Evolutionary conservation across 2,329 filamentous ascomycete species (phyloP).

Genomic region (Fonsecaea nubica): DNA sequence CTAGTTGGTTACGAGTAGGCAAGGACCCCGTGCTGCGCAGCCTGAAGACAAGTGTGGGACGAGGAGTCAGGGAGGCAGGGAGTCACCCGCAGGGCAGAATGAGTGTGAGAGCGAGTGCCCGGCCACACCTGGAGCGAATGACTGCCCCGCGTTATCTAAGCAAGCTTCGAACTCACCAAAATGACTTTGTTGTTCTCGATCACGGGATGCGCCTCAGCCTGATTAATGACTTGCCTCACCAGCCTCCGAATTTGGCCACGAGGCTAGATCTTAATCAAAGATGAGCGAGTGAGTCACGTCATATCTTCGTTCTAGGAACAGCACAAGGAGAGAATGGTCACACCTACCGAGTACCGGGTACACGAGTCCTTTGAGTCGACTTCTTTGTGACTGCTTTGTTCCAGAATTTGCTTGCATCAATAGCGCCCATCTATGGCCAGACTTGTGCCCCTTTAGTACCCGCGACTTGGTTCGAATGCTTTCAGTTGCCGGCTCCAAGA

Average conservation of each 20-base stretch:
- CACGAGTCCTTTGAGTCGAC: conserved; percentile 10
- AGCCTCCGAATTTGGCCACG: conserved; percentile 11
- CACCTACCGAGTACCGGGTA: not conserved
- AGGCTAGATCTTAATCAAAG: conserved; percentile 17
- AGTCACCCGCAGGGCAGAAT: conserved; percentile 6
- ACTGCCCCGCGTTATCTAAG: conserved; percentile 10
- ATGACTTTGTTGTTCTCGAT: conserved; percentile 4
- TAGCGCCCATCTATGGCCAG: not conserved
- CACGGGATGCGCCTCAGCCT: conserved; percentile 19
- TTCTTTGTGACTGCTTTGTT: conserved; percentile 13
- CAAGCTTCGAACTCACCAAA: not conserved
- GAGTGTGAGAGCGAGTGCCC: not conserved
- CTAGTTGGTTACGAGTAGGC: conserved; percentile 9
- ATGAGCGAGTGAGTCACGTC: conserved; percentile 18
- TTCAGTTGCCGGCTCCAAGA: not conserved
- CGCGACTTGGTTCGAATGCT: not conserved
- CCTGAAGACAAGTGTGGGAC: not conserved
- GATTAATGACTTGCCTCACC: not conserved
- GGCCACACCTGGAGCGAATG: conserved; percentile 11
- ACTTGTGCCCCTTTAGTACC: not conserved
- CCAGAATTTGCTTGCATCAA: not conserved
- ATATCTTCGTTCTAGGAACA: conserved; percentile 9
- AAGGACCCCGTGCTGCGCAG: not conserved
- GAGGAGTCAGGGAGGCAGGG: not conserved
- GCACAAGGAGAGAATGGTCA: conserved; percentile 8